A percentile compares a stretch with the other conserved stretches of the same genome.
Evolutionary conservation across 1,139 yeast species (phyloP).

Genomic region (Scheffersomyces cryptocercus): DNA sequence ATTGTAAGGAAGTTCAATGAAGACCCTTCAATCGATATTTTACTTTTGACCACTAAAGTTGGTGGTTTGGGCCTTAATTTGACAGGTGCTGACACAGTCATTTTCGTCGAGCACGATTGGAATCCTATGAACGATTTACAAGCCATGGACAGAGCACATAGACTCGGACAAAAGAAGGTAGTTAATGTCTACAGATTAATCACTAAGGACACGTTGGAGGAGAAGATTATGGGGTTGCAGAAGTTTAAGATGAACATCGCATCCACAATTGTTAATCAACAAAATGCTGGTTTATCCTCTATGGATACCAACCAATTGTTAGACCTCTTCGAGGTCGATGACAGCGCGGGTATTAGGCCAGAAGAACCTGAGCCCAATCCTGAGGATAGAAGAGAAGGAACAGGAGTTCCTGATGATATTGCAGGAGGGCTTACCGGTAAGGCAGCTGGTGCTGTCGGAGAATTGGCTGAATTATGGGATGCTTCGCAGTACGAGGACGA

Average conservation of each 20-base stretch:
- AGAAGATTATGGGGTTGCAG: slow-evolving; percentile 97
- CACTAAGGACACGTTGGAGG: slow-evolving; percentile 91
- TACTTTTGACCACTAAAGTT: slow-evolving; percentile 91
- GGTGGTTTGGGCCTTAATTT: slow-evolving; percentile 97
- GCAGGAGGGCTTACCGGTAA: slow-evolving; percentile 62
- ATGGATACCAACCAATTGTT: slow-evolving; percentile 96
- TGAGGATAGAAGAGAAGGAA: slow-evolving; percentile 32
- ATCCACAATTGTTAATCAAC: slow-evolving; percentile 93
- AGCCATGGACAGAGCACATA: slow-evolving; percentile 99
- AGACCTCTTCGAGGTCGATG: slow-evolving; percentile 82
- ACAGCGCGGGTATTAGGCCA: slow-evolving; percentile 44
- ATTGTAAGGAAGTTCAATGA: slow-evolving; percentile 91
- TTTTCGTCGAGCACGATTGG: slow-evolving; percentile 99
- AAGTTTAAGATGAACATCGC: slow-evolving; percentile 98
- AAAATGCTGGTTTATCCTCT: slow-evolving; percentile 88
- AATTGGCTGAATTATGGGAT: slow-evolving; percentile 95
- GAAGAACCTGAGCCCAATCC: slow-evolving; percentile 27
- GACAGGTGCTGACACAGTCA: slow-evolving; percentile 98
- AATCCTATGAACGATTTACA: slow-evolving; percentile 99
- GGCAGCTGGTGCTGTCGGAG: slow-evolving; percentile 78
- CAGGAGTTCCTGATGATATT: slow-evolving; percentile 49
- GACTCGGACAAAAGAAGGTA: slow-evolving; percentile 96
- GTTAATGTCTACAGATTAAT: slow-evolving; percentile 93
- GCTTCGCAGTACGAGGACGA: slow-evolving; percentile 95
- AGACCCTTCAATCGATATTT: slow-evolving; percentile 95